Percentiles rank a stretch among this genome's conserved stretches.
phyloP scores from a whole-genome alignment of 192 early-diverging fungal genomes.

The Bifiguratus adelaidae region DNA sequence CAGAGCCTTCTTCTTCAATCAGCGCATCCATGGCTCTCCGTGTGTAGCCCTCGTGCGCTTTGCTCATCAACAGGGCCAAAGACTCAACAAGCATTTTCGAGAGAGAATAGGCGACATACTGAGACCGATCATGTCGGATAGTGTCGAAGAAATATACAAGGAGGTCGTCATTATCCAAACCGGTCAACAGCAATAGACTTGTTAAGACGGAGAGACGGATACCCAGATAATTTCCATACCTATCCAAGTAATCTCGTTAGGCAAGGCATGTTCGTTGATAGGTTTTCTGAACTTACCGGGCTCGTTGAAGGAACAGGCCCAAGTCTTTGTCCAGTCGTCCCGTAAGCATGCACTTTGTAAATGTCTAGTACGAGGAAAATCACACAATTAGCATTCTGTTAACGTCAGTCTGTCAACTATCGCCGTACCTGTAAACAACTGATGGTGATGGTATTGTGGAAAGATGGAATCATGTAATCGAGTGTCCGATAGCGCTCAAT shows the following conservation, averaged over 20 bases:
- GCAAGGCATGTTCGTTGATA: neutral
- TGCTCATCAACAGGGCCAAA: slow-evolving; percentile 29
- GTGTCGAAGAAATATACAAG: slow-evolving; percentile 48
- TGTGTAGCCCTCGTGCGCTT: slow-evolving; percentile 3
- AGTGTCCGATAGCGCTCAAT: slow-evolving; percentile 67
- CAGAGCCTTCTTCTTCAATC: slow-evolving; percentile 37
- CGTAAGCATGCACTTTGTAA: slow-evolving; percentile 54
- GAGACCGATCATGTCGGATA: slow-evolving; percentile 50
- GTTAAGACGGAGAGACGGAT: slow-evolving; percentile 69
- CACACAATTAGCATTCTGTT: slow-evolving; percentile 1
- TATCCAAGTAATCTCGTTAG: slow-evolving; percentile 1
- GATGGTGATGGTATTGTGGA: slow-evolving; percentile 77
- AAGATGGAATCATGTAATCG: slow-evolving; percentile 77
- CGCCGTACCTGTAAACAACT: slow-evolving; percentile 59
- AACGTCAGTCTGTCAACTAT: slow-evolving; percentile 1
- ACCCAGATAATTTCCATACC: slow-evolving; percentile 57
- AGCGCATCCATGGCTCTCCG: slow-evolving; percentile 23
- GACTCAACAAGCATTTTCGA: slow-evolving; percentile 30
- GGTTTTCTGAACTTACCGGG: slow-evolving; percentile 17
- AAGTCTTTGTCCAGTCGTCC: slow-evolving; percentile 59
- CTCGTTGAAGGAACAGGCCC: slow-evolving; percentile 59
- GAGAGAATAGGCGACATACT: slow-evolving; percentile 46
- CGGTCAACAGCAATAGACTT: slow-evolving; percentile 63
- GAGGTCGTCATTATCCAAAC: slow-evolving; percentile 28
- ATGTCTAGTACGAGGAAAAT: slow-evolving; percentile 16